Evolutionary conservation across 139 green algal genomes (phyloP).

Genomic region (Closterium sp.): DNA sequence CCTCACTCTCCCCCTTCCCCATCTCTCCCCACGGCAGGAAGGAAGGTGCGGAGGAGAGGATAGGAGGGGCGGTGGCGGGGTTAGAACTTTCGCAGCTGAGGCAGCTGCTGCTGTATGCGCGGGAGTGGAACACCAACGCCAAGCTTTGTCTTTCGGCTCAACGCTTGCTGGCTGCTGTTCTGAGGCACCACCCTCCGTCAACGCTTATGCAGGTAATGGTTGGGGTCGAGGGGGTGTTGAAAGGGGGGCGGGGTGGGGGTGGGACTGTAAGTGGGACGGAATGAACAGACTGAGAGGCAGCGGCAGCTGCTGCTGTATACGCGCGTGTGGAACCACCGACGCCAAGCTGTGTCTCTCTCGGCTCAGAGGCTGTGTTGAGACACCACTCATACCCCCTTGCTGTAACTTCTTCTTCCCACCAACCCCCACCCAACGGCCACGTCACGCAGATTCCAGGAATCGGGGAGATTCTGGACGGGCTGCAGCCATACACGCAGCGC

Average conservation of each 20-base stretch:
- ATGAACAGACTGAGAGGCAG: conserved; percentile 30
- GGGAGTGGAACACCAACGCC: conserved; percentile 94
- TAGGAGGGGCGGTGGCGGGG: conserved; percentile 6
- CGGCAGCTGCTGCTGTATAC: conserved; percentile 54
- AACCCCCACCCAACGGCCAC: too few species aligned
- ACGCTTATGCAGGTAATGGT: conserved; percentile 24
- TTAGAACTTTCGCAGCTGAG: conserved; percentile 29
- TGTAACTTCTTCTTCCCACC: too few species aligned
- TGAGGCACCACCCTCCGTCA: conserved; percentile 58
- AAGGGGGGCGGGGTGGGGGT: too few species aligned
- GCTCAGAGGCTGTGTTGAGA: conserved; percentile 76
- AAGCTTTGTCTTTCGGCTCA: conserved; percentile 79
- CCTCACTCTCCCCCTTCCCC: too few species aligned
- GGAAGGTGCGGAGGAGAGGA: conserved; percentile 8
- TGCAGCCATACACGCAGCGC: conserved; percentile 80
- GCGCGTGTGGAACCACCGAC: conserved; percentile 95
- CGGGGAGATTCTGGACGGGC: conserved; percentile 68
- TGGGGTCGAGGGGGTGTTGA: background rate
- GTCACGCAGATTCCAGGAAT: conserved; percentile 59
- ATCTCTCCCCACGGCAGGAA: background rate
- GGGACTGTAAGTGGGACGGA: background rate
- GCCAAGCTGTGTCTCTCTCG: conserved; percentile 67
- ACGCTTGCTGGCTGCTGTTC: conserved; percentile 64
- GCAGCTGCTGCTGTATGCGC: conserved; percentile 55
- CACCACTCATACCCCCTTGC: conserved; percentile 16